Evolutionary conservation across 2,329 filamentous ascomycete genomes (phyloP).

Genomic region (Epichloe coenophiala): DNA sequence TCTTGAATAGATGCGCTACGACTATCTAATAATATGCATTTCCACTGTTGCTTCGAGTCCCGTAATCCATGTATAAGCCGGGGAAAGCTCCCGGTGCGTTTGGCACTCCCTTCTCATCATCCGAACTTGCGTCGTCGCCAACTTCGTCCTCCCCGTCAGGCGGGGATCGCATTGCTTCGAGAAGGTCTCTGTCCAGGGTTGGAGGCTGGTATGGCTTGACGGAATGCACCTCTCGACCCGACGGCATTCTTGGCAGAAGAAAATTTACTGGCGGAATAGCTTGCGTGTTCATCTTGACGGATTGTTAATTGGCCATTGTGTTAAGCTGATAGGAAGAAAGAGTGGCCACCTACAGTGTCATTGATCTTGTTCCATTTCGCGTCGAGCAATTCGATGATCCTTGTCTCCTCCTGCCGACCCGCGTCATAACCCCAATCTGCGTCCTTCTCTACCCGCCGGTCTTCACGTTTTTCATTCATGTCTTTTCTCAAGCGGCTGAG

Average conservation of each 20-base stretch:
- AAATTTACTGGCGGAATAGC: conserved; percentile 56
- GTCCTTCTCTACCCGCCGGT: conserved; percentile 63
- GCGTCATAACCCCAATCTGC: conserved; percentile 68
- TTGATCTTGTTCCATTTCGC: conserved; percentile 88
- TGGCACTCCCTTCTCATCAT: conserved; percentile 21
- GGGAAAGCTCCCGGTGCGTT: conserved; percentile 35
- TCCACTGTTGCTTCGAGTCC: conserved; percentile 15
- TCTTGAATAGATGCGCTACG: neutral
- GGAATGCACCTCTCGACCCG: conserved; percentile 72
- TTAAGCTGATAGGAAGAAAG: neutral
- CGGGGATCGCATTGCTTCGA: conserved; percentile 44
- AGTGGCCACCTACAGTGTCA: conserved; percentile 54
- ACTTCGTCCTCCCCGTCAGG: conserved; percentile 22
- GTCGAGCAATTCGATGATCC: conserved; percentile 77
- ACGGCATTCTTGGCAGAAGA: conserved; percentile 67
- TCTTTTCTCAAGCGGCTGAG: conserved; percentile 57
- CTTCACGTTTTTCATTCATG: conserved; percentile 65
- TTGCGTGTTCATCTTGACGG: conserved; percentile 63
- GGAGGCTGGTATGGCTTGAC: conserved; percentile 56
- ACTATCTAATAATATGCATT: conserved; percentile 24
- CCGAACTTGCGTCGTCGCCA: conserved; percentile 24
- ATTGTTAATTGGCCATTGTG: neutral
- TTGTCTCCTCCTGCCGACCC: conserved; percentile 69
- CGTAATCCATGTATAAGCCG: conserved; percentile 28
- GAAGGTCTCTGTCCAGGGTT: conserved; percentile 45